phyloP scores from a whole-genome alignment of 139 green algal species.

The Chlorella sp. region DNA sequence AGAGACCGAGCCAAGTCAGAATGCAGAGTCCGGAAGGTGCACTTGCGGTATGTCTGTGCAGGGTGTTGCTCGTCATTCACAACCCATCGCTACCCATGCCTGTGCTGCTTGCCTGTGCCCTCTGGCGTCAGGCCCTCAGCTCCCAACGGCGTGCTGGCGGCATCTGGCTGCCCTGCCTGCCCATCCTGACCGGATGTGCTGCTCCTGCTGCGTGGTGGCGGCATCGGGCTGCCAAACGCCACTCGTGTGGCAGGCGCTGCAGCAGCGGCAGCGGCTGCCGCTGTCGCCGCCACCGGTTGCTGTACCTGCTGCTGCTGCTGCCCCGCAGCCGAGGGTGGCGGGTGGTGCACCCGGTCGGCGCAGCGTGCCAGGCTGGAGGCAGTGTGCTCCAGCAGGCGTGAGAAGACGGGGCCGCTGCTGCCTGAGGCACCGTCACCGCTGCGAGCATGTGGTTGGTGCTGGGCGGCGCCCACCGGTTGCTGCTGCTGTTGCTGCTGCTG shows the following conservation, averaged over 20 bases:
- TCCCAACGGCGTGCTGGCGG: conserved; percentile 5
- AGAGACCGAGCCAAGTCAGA: too few relatives aligned
- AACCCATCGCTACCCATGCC: too few relatives aligned
- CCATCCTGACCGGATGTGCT: not conserved
- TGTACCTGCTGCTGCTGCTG: not conserved
- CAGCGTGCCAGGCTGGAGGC: conserved; percentile 6
- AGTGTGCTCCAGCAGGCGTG: conserved; percentile 29
- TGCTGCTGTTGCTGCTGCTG: not conserved
- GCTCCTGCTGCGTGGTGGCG: not conserved
- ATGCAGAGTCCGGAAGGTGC: too few relatives aligned
- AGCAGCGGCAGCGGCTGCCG: not conserved
- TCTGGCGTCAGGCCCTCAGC: conserved; percentile 23
- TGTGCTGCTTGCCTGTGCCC: not conserved
- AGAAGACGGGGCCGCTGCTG: not conserved
- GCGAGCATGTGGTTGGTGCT: not conserved
- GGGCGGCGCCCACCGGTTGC: not conserved
- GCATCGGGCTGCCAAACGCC: conserved; percentile 18
- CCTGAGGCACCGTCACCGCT: not conserved
- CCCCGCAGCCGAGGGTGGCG: too few relatives aligned
- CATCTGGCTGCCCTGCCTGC: not conserved
- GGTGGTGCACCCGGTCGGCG: not conserved
- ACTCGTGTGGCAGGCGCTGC: not conserved
- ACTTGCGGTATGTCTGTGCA: not conserved
- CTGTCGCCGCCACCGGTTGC: not conserved
- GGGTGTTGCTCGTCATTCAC: too few relatives aligned